A percentile compares a stretch with the other conserved stretches of the same genome.
Evolutionary conservation across 345 rosid species (phyloP).

Genomic region (Theobroma cacao): DNA sequence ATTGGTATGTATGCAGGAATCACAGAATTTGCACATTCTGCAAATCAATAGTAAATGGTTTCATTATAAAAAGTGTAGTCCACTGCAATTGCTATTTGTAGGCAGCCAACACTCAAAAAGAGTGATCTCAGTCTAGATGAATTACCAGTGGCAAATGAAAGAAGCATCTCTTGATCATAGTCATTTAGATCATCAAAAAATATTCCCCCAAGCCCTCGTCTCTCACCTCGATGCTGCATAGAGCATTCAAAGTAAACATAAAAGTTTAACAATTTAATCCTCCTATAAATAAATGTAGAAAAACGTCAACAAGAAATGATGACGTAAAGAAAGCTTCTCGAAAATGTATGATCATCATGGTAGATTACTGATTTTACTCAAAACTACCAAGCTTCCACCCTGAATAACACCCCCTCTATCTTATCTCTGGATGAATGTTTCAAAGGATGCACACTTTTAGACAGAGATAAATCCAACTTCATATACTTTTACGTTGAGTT

Average conservation of each 20-base stretch:
- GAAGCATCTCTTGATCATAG: slow-evolving; percentile 92
- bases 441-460: not conserved
- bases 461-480: not conserved
- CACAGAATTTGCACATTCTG: slow-evolving; percentile 95
- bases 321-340: not conserved
- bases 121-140: not conserved
- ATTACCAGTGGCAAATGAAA: slow-evolving; percentile 88
- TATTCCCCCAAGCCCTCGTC: slow-evolving; percentile 97
- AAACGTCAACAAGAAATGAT: not conserved
- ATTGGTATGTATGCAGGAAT: slow-evolving; percentile 92
- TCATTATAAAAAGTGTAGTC: not conserved
- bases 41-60: slow-evolving; percentile 5
- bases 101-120: not conserved
- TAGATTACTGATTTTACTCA: not conserved
- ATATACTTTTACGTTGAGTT: not conserved
- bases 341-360: not conserved
- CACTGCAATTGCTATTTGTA: not conserved
- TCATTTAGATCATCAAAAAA: slow-evolving; percentile 97
- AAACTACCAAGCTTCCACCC: not conserved
- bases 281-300: not conserved
- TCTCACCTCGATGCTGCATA: slow-evolving; percentile 87
- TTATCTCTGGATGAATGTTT: not conserved
- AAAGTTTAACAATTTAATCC: not conserved
- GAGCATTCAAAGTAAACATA: not conserved
- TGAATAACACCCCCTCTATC: not conserved